Percentiles rank a stretch among this genome's conserved stretches.
phyloP scores from a whole-genome alignment of 169 alveolate species.

The Ichthyophthirius multifiliis region DNA sequence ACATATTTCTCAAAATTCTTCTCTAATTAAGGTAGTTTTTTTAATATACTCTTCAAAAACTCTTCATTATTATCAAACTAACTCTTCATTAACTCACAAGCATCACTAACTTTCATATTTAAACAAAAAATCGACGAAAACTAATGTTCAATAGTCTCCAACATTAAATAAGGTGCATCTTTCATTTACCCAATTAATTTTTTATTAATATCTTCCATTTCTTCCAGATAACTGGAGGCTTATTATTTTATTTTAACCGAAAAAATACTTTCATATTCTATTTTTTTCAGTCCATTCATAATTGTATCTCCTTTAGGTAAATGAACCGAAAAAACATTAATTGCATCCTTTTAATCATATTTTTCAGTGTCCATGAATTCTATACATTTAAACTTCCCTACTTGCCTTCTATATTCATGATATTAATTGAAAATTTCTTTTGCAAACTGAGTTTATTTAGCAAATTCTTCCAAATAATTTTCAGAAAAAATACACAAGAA shows the following conservation, averaged over 20 bases:
- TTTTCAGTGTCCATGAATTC: neutral
- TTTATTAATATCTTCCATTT: neutral
- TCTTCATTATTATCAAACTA: neutral
- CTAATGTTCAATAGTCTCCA: neutral
- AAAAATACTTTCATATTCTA: neutral
- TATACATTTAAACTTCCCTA: neutral
- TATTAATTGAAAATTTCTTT: neutral
- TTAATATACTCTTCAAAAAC: neutral
- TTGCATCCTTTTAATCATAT: neutral
- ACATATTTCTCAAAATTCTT: neutral
- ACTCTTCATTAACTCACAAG: neutral
- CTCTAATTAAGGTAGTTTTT: neutral
- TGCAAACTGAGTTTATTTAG: neutral
- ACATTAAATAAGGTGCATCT: neutral
- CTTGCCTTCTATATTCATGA: neutral
- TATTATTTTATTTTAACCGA: neutral
- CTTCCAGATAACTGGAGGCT: neutral
- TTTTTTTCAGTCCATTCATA: neutral
- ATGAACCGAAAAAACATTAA: neutral
- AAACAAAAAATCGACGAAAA: neutral
- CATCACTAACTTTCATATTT: neutral
- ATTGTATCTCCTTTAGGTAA: neutral
- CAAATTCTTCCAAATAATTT: neutral
- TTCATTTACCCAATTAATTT: neutral
- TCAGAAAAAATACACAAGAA: neutral